Percentiles rank a stretch among this genome's conserved stretches.
These are phyloP conservation scores for Botrytis sinoallii DNA, from an alignment of 2,329 filamentous ascomycete species.

Conservation along the genomic window DNA sequence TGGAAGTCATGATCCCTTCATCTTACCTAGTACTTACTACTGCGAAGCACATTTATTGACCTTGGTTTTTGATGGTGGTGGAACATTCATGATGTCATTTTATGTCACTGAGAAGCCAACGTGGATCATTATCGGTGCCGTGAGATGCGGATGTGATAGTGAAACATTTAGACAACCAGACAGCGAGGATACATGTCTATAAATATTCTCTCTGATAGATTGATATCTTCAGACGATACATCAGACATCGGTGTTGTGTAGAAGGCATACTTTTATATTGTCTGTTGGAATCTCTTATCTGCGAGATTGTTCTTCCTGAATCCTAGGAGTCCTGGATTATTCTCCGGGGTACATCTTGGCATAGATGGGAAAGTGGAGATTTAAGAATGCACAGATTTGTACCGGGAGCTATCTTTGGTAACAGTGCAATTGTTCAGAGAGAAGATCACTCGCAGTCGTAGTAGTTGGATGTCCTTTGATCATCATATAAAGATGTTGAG, in stretches of 20 bases:
- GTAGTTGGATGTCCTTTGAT: not conserved
- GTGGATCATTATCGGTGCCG: not conserved
- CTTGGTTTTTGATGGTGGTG: conserved; percentile 10
- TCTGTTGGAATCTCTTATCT: not conserved
- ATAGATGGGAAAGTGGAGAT: not conserved
- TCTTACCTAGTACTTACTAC: not conserved
- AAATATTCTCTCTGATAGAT: not conserved
- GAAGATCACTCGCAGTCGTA: not conserved
- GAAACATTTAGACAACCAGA: not conserved
- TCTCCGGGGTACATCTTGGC: not conserved
- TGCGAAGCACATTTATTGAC: not conserved
- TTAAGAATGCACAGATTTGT: not conserved
- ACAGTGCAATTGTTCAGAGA: not conserved
- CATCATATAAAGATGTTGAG: too few species aligned
- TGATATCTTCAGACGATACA: not conserved
- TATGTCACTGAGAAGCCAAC: not conserved
- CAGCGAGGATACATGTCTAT: not conserved
- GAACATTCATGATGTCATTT: conserved; percentile 12
- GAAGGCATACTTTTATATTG: not conserved
- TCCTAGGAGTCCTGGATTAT: not conserved
- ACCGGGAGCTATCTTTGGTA: not conserved
- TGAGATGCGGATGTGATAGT: not conserved
- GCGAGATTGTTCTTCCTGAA: not conserved
- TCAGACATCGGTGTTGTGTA: not conserved
- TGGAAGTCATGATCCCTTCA: not conserved